Base-by-base conservation (phyloP, 805 yeast species). In the Sungouiozyma intestinalis region DNA sequence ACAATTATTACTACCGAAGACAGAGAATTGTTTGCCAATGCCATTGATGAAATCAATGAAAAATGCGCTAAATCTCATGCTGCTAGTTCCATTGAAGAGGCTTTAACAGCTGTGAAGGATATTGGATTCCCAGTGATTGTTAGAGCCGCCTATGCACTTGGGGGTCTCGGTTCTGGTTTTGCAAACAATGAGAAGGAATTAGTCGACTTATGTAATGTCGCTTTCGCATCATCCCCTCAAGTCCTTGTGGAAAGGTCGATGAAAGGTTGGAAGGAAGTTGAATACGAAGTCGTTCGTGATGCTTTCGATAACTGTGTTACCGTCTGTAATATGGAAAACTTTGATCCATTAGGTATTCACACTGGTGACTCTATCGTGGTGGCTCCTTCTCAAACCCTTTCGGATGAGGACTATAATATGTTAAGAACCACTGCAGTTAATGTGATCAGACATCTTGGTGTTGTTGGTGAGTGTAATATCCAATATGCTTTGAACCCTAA, bases 191-290 rank as follows among this genome's bases (percentile, higher is more conserved):
- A 85, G 59, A 65, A 74, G 49, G 88, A 90, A 68, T 75, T 90
- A 57, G 73, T 81, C 44, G 88, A 77, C 36, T 73, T 90, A 52
- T 87, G 96, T 71, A 77, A 78, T 59, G 80, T 83, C 62, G 96
- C 97, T 0, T 87, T 90, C 64, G 95, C 97, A 40, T 77, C 94
- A 21, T 82, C 95, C 44, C 97, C 98, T 11, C 98, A 90, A 70
- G 94, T 90, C 43, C 73, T 90, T 50, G 92, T 90, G 48, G 98
- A 90, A 72, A 79, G 80, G 62, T 86, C 96, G 38, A 85, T 90
- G 95, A 92, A 92, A 71, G 98, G 98, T 50, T 90, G 98, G 98
- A 90, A 90, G 66, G 98, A 90, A 70, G 84, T 90, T 55, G 98
- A 90, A 69, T 90, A 90, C 66, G 98, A 90, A 68, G 98, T 90